These are phyloP conservation scores for Trichophaea hybrida DNA, from an alignment of 2,329 filamentous ascomycete genomes.

Conservation along the genomic window DNA sequence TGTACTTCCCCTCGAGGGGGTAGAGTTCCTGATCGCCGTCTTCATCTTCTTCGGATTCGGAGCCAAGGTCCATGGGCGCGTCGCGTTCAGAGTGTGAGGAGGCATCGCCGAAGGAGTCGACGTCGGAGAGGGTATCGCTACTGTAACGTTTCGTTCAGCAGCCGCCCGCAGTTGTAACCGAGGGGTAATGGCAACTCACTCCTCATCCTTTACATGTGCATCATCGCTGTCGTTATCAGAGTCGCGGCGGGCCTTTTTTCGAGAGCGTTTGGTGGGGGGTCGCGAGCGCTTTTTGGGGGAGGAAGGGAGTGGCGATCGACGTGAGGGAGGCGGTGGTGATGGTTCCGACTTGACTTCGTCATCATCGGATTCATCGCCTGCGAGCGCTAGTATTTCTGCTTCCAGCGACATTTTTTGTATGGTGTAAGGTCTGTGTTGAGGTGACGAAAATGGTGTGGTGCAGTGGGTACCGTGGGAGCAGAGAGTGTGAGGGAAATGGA, in stretches of 20 bases:
- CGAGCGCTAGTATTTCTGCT: constrained; percentile 83
- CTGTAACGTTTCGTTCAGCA: not conserved
- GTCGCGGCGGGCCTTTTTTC: constrained; percentile 34
- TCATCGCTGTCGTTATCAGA: constrained; percentile 50
- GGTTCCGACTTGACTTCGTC: constrained; percentile 30
- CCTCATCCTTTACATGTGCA: constrained; percentile 60
- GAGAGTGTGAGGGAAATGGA: not conserved
- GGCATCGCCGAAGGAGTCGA: constrained; percentile 5
- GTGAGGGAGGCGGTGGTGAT: constrained; percentile 12
- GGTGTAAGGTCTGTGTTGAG: not conserved
- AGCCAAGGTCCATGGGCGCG: constrained; percentile 36
- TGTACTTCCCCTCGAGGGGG: constrained; percentile 76
- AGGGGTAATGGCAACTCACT: constrained; percentile 28
- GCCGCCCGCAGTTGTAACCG: not conserved
- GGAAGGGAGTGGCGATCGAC: constrained; percentile 18
- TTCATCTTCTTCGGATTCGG: constrained; percentile 41
- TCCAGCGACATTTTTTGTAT: constrained; percentile 55
- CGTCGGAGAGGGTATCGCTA: constrained; percentile 10
- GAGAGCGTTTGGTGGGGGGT: constrained; percentile 34
- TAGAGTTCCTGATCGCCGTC: constrained; percentile 54
- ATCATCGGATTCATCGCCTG: constrained; percentile 53
- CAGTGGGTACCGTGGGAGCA: not conserved
- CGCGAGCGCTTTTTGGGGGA: constrained; percentile 29
- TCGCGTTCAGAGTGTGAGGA: not conserved
- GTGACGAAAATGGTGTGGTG: not conserved